Percentiles rank a stretch among this genome's conserved stretches.
Conservation (phyloP, 441 rosid species). For the Rhodomyrtus psidioides region DNA sequence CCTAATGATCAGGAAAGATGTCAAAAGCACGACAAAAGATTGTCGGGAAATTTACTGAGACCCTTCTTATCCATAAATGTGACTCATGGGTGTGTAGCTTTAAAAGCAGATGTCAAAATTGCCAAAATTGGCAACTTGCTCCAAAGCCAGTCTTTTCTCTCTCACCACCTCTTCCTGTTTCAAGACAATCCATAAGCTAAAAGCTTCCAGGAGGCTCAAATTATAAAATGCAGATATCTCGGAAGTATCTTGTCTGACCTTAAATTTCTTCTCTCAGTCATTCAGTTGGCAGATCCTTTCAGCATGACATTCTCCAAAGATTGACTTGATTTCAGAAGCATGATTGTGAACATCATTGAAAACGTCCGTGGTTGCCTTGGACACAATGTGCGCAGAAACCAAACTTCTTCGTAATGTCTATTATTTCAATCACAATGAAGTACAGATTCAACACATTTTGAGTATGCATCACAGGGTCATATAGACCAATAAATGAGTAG, state of each 20-base stretch:
- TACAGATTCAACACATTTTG: background rate
- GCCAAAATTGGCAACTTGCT: constrained; percentile 58
- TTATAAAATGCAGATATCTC: background rate
- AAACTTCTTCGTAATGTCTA: constrained; percentile 55
- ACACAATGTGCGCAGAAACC: constrained; percentile 48
- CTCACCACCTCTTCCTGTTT: constrained; percentile 69
- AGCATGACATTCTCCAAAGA: constrained; percentile 42
- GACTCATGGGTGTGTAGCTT: background rate
- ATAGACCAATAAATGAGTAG: background rate
- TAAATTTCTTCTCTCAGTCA: constrained; percentile 51
- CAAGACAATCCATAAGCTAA: background rate
- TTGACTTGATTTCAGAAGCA: constrained; percentile 36
- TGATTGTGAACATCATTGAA: constrained; percentile 46
- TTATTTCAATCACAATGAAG: background rate
- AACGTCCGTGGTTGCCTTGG: constrained; percentile 43
- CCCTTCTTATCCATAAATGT: background rate
- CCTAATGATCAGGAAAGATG: constrained; percentile 24
- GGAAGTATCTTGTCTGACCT: constrained; percentile 22
- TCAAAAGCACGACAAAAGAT: background rate
- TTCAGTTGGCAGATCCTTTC: constrained; percentile 39
- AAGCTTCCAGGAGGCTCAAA: background rate
- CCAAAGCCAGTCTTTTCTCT: constrained; percentile 70
- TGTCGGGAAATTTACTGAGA: constrained; percentile 31
- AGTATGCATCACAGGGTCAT: background rate
- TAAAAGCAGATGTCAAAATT: constrained; percentile 34